phyloP scores from a whole-genome alignment of 1,284 basidiomycete genomes.

The Hymenochaete sp. region DNA sequence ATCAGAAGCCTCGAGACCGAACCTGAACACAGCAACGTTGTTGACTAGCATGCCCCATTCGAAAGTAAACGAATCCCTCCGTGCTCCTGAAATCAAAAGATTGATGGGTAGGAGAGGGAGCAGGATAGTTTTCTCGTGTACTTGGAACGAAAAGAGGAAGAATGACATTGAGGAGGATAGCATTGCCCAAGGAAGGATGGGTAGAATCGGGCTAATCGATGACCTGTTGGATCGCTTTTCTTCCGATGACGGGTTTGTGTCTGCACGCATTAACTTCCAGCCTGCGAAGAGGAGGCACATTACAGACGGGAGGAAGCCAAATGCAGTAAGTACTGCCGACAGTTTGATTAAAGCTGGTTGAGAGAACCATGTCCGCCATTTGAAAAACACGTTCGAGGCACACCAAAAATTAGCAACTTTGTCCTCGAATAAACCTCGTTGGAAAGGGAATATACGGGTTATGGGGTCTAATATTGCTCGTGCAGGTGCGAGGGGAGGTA shows the following conservation, averaged over 20 bases:
- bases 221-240: constrained; percentile 9
- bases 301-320: constrained; percentile 59
- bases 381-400: constrained; percentile 79
- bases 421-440: constrained; percentile 88
- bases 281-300: constrained; percentile 44
- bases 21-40: constrained; percentile 89
- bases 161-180: constrained; percentile 77
- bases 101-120: constrained; percentile 80
- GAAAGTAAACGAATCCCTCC: constrained; percentile 56
- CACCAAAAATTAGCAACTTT: constrained; percentile 98
- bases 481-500: constrained; percentile 48
- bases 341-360: constrained; percentile 43
- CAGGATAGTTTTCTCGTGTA: constrained; percentile 91
- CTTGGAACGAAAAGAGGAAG: constrained; percentile 94
- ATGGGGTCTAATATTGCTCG: constrained; percentile 54
- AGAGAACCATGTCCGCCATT: constrained; percentile 62
- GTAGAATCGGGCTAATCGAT: constrained; percentile 38
- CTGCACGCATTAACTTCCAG: constrained; percentile 12
- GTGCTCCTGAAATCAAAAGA: constrained; percentile 62
- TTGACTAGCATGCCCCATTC: constrained; percentile 75
- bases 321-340: constrained; percentile 48
- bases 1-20: constrained; percentile 19
- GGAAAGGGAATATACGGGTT: constrained; percentile 83
- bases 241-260: background rate
- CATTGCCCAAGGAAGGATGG: constrained; percentile 60